These are phyloP conservation scores for Parasitella parasitica DNA, from an alignment of 371 early-diverging fungal species.

Conservation along the genomic window DNA sequence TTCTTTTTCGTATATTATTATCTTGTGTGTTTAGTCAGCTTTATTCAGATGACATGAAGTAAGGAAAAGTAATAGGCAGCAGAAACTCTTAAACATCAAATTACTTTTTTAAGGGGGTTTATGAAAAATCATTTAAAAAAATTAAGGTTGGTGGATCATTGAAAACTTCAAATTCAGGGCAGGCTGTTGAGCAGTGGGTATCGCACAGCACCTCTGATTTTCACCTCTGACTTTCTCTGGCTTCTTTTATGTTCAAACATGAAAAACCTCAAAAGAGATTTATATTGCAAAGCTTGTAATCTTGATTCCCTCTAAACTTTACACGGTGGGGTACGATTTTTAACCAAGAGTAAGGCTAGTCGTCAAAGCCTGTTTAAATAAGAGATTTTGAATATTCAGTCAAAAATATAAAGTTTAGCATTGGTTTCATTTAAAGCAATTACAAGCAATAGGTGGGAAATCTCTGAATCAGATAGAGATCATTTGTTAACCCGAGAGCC, in stretches of 20 bases:
- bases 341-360: no score
- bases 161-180: background rate
- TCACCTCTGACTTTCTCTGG: background rate
- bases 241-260: background rate
- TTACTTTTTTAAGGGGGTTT: background rate
- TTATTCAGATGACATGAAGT: background rate
- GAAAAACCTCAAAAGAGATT: no score
- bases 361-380: no score
- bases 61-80: background rate
- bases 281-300: background rate
- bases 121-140: background rate
- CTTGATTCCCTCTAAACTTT: no score
- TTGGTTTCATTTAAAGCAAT: no score
- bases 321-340: no score
- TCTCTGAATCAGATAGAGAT: no score
- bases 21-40: background rate
- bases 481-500: no score
- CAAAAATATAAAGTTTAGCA: no score
- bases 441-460: no score
- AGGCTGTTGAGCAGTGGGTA: background rate
- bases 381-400: no score
- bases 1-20: background rate
- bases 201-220: background rate
- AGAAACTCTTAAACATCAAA: background rate
- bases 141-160: background rate